Base-by-base conservation (phyloP, 306 rosid species). In the Castanea sativa region DNA sequence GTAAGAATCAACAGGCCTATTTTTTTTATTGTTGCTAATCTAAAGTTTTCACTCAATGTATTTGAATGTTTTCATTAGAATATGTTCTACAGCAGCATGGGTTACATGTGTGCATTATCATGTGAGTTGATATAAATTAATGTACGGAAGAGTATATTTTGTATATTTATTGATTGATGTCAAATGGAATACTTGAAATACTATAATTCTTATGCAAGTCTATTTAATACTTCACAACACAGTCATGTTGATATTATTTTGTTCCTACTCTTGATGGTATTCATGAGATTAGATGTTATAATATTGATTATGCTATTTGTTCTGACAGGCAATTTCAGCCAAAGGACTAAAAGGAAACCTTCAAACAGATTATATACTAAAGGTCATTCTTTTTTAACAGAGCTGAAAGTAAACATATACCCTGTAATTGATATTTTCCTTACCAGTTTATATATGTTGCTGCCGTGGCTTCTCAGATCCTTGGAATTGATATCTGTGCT, bases 301-400 rank as follows among this genome's bases (percentile, higher is more conserved):
- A 32, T 73, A 63, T 52, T 52, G 25, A 35, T 59, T 6, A 25
- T 53, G 6, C 5, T 4, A 29, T 10, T 43, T 76, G 30, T 72
- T 35, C 2, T 73, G 19, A 69, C 75, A 88, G 91, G 91, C 88
- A 35, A 81, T 74, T 61, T 67, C 91, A 55, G 69, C 76, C 21
- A 15, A 81, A 32, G 91, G 91, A 64, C 32, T 83, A 6, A 83
- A 49, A 74, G 55, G 75, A 9, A 88, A 73, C 8, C 87, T 88
- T 55, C 91, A 83, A 75, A 83, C 91, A 1, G 91, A 88, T 73
- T 88, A 88, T 74, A 85, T 83, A 56, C 58, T 88, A 59, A 88
- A 88, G 91, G 91, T 88, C 56, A 21, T 61, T 79, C 71, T 71
- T 55, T 69, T 60, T 52, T 6, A 43, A 29, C 41, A 32, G 4